These are phyloP conservation scores for Aspergillaceae sp. DNA, from an alignment of 2,329 filamentous ascomycete species.

Conservation along the genomic window DNA sequence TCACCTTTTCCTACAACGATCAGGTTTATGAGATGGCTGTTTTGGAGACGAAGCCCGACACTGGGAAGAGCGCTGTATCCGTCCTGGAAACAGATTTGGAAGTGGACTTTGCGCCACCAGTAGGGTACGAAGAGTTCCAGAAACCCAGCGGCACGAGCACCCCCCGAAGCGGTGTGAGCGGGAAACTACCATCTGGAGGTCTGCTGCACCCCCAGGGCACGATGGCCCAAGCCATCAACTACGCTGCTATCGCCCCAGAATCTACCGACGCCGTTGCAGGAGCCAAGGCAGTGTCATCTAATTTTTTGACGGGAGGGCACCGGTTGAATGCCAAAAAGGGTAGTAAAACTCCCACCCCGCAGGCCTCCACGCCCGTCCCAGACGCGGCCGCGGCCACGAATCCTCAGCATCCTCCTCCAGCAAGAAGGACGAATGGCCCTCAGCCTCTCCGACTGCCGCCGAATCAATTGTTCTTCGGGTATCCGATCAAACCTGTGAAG, in stretches of 20 bases:
- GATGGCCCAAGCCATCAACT: conserved; percentile 98
- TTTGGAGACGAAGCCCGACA: conserved; percentile 81
- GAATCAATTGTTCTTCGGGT: conserved; percentile 94
- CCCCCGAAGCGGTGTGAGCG: conserved; percentile 58
- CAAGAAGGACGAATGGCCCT: conserved; percentile 61
- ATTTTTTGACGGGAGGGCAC: conserved; percentile 74
- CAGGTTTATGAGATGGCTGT: conserved; percentile 88
- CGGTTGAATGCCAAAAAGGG: conserved; percentile 75
- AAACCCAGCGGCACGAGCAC: conserved; percentile 76
- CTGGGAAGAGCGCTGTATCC: conserved; percentile 72
- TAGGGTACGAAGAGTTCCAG: conserved; percentile 88
- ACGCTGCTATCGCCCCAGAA: conserved; percentile 76
- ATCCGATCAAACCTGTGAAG: conserved; percentile 81
- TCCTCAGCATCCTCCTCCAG: conserved; percentile 35
- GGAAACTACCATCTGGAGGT: conserved; percentile 59
- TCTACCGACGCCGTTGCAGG: conserved; percentile 56
- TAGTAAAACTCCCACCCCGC: conserved; percentile 64
- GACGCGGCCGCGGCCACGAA: conserved; percentile 38
- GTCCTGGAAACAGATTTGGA: conserved; percentile 95
- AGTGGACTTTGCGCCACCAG: conserved; percentile 88
- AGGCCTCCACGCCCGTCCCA: conserved; percentile 62
- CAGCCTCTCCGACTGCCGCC: conserved; percentile 75
- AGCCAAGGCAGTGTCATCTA: conserved; percentile 58
- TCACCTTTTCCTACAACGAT: conserved; percentile 96
- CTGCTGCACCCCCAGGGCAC: conserved; percentile 74